These are phyloP conservation scores for Nematocida sp. DNA, from an alignment of 371 early-diverging fungal genomes.

Conservation along the genomic window DNA sequence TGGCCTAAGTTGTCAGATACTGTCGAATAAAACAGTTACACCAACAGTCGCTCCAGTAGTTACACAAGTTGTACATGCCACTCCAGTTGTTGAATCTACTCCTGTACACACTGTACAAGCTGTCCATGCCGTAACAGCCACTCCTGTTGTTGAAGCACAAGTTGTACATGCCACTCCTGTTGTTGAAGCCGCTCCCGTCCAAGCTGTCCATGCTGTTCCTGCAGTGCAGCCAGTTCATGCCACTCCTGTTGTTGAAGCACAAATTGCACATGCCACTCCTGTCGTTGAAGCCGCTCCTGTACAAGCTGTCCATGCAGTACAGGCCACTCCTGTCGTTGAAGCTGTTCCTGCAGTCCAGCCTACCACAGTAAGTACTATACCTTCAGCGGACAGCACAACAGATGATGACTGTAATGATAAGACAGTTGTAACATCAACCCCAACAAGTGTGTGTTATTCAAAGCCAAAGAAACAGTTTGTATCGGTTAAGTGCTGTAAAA, in stretches of 20 bases:
- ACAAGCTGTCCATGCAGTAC: not conserved
- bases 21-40: not conserved
- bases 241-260: not conserved
- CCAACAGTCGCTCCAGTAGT: not conserved
- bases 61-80: not conserved
- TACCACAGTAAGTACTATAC: not conserved
- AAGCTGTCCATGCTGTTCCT: not conserved
- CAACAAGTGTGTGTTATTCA: not conserved
- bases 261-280: not conserved
- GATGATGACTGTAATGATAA: not conserved
- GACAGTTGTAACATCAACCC: not conserved
- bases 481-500: slow-evolving; percentile 16
- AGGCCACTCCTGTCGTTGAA: not conserved
- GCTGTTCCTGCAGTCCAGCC: not conserved
- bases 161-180: not conserved
- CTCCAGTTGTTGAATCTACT: not conserved
- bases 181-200: not conserved
- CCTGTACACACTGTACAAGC: not conserved
- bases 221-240: not conserved
- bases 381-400: not conserved
- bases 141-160: not conserved
- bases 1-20: too few species aligned
- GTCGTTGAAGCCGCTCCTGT: not conserved
- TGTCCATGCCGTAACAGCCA: not conserved
- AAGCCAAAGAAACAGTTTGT: not conserved